Base-by-base conservation (phyloP, 208 protist genomes). In the Trypanosoma melophagium region DNA sequence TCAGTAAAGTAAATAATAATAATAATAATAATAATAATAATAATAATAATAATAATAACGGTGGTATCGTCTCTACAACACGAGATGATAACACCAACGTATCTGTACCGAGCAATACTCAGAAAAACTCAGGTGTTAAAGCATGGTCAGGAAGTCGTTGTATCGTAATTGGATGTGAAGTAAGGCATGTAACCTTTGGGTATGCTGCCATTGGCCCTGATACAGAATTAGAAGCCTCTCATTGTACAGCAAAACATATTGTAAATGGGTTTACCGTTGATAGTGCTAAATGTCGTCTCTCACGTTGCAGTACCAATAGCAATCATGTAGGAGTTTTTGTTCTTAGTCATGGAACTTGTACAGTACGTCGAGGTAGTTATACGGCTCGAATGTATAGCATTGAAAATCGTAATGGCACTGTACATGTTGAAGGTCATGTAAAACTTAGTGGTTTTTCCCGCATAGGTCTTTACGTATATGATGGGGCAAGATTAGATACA, bases 201-300 rank as follows among this genome's bases (percentile, higher is more conserved):
- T 86, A 86, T 55, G 87, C 81, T 25, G 84, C 79, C 28, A 79
- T 90, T 60, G 87, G 84, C 8, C 81, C 87, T 0, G 79, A 77
- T 4, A 76, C 87, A 17, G 45, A 57, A 19, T 55, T 93, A 21
- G 74, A 90, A 21, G 87, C 81, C 4, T 68, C 74, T 54, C 72
- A 78, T 68, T 88, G 81, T 66, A 72, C 63, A 5, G 77, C 82
- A n/a, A 80, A 81, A 54, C 74, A 86, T 58, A 76, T 86, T 54
- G 71, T 80, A 12, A 90, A 90, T 68, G 88, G 88, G 55, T 92
- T 90, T 72, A 83, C 77, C 52, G 72, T 85, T 8, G 86, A 92
- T 38, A 75, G 81, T 58, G 79, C 78, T 4, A 72, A 68, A 42
- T 74, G 78, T 77, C 50, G 71, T 35, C 64, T 94, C 38, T 69